Base-by-base conservation (phyloP, 495 filamentous ascomycete species). In the Aspergillus ellipticus region DNA sequence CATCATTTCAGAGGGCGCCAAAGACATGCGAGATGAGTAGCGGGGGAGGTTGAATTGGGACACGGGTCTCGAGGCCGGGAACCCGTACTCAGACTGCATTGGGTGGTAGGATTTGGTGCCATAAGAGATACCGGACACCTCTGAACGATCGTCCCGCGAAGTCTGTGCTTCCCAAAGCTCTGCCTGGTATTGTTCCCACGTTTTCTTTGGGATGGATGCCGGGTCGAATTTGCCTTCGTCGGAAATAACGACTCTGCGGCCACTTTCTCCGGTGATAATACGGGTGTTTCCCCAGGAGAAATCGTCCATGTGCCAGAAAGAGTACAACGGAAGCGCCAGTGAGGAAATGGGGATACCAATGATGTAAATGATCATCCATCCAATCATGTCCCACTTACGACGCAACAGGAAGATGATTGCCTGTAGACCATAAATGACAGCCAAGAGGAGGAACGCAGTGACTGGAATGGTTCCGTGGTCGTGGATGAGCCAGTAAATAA, bases 241-340 rank as follows among this genome's bases (percentile, higher is more conserved):
- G 1, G 90, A 89, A 59, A 99, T 89, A 66, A 99, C 85, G 58
- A 97, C 74, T 76, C 97, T 92, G 65, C 87, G 83, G 50, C 94
- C 94, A 65, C 87, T 88, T 71, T 97, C 94, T 67, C 94, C 94
- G n/a, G 89, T 96, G 58, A 99, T 92, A 41, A 99, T 80, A 81
- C 92, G 90, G 28, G 92, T 97, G 70, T 96, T 97, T 71, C 92
- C 92, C 92, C 92, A 97, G 60, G 85, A 87, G 83, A 99, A 99
- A 78, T 99, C 94, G 70, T 99, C 94, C 94, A 97, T 97, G 73
- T 97, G 81, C 94, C 94, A 99, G 84, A 99, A 99, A 42, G 92
- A 81, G 72, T 97, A 99, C 6, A 99, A 80, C 1, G 94, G 94
- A 7, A 99, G 79, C 49, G 83, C 92, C 58, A 96, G 88, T 26